These are phyloP conservation scores for Monosporascus ibericus DNA, from an alignment of 2,329 filamentous ascomycete species.

Conservation along the genomic window DNA sequence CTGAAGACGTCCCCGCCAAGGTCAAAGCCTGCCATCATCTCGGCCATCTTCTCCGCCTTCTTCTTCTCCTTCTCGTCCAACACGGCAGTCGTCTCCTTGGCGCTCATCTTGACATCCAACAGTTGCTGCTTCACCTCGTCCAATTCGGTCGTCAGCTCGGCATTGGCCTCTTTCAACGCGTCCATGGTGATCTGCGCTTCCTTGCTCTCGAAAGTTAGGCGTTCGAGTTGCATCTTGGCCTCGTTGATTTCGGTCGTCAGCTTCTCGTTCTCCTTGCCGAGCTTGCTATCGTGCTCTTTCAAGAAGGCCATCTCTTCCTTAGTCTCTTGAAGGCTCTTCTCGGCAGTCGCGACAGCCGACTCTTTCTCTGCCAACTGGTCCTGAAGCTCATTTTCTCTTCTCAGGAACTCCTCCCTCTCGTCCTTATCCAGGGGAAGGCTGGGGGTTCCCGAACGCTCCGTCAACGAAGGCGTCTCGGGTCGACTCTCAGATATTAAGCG, in stretches of 20 bases:
- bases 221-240: slow-evolving; percentile 93
- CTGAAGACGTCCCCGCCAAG: slow-evolving; percentile 89
- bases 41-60: slow-evolving; percentile 98
- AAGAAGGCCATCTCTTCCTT: slow-evolving; percentile 81
- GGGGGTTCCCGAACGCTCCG: slow-evolving; percentile 81
- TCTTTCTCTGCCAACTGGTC: slow-evolving; percentile 95
- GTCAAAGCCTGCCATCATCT: slow-evolving; percentile 99
- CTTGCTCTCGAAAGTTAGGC: slow-evolving; percentile 91
- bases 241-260: slow-evolving; percentile 83
- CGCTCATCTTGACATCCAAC: slow-evolving; percentile 91
- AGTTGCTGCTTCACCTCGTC: slow-evolving; percentile 96
- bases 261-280: slow-evolving; percentile 85
- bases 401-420: slow-evolving; percentile 90
- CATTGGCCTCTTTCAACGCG: slow-evolving; percentile 89
- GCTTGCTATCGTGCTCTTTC: slow-evolving; percentile 78
- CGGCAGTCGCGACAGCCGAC: slow-evolving; percentile 68
- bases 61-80: slow-evolving; percentile 97
- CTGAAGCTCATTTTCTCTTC: slow-evolving; percentile 93
- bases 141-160: slow-evolving; percentile 83
- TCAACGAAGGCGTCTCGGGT: slow-evolving; percentile 57
- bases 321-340: slow-evolving; percentile 73
- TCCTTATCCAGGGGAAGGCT: slow-evolving; percentile 89
- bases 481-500: slow-evolving; percentile 50
- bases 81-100: slow-evolving; percentile 84
- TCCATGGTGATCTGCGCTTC: slow-evolving; percentile 98